Evolutionary conservation across 1,284 basidiomycete genomes (phyloP).

Genomic region (Moesziomyces parantarcticus): DNA sequence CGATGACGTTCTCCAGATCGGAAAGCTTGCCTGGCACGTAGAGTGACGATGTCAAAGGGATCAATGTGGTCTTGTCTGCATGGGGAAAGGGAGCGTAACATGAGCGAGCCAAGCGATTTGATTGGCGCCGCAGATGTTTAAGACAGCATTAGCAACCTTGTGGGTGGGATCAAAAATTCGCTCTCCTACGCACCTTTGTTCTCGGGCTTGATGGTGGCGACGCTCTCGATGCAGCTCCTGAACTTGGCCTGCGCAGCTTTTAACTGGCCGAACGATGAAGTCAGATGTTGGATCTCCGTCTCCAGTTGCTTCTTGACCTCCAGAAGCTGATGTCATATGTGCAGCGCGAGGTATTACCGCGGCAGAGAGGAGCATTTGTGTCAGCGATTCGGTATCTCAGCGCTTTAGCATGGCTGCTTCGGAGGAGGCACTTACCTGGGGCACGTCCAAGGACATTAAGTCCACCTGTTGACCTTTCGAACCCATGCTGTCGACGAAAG

Average conservation of each 20-base stretch:
- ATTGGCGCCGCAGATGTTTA: background rate
- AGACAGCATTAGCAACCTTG: background rate
- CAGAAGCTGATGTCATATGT: conserved; percentile 58
- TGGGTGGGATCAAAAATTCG: background rate
- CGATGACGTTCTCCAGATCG: conserved; percentile 85
- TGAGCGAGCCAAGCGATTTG: background rate
- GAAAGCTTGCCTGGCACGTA: conserved; percentile 92
- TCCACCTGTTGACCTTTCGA: conserved; percentile 57
- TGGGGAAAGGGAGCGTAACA: background rate
- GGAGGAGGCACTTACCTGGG: conserved; percentile 35
- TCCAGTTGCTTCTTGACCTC: conserved; percentile 65
- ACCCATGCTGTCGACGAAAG: conserved; percentile 16
- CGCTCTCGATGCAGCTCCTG: conserved; percentile 83
- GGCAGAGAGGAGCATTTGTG: no score
- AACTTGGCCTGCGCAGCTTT: conserved; percentile 94
- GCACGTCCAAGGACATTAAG: conserved; percentile 53
- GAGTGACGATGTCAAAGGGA: conserved; percentile 91
- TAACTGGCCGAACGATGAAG: conserved; percentile 89
- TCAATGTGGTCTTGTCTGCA: conserved; percentile 84
- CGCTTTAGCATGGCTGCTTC: background rate
- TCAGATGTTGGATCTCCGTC: conserved; percentile 91
- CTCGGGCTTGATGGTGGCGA: conserved; percentile 79
- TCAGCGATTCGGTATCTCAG: no score
- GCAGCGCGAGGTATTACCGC: no score
- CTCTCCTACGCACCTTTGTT: conserved; percentile 72